Base-by-base conservation (phyloP, 164 flowering plant genomes). In the Hamamelis virginiana region DNA sequence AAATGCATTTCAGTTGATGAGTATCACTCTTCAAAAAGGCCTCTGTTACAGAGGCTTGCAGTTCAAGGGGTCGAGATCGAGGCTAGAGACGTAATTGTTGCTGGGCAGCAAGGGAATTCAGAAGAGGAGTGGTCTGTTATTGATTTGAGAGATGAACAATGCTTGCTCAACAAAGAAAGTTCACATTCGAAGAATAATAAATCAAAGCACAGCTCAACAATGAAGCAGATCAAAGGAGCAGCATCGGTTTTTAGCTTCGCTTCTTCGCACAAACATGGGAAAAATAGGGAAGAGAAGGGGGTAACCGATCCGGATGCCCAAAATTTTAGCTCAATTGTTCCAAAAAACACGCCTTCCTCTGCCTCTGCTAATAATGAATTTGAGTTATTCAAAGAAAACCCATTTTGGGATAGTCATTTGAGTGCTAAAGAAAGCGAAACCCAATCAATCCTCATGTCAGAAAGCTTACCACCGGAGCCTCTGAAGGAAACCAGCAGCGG, bases 81-180 rank as follows among this genome's bases (percentile, higher is more conserved):
- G 38, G 82, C 84, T 33, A 82, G 85, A 68, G 93, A 91, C 72
- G 83, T 91, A 12, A 82, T 87, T 62, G 74, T 84, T 15, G 86
- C 82, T 8, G 67, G 53, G 4, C 59, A 58, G 3, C 71, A 75
- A 38, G 81, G 69, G 53, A 74, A 67, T n/a, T 57, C 81, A 4
- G 87, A 87, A 53, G 96, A 94, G 27, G 88, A 84, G 62, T 94
- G 98, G 98, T 88, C 98, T 0, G 90, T 72, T 1, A 88, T 94
- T 27, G 92, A 91, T 70, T 74, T 94, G 61, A 85, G 78, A 62
- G 98, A 90, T 59, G 92, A 87, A 25, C 77, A 77, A 23, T 52
- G 63, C 69, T 71, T 69, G 68, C 51, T 74, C 33, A 73, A 67
- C 58, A 79, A 84, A 77, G 84, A 79, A 41, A 82, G 55, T 27